These are phyloP conservation scores for Hypocreales sp. DNA, from an alignment of 2,329 filamentous ascomycete species.

Conservation along the genomic window DNA sequence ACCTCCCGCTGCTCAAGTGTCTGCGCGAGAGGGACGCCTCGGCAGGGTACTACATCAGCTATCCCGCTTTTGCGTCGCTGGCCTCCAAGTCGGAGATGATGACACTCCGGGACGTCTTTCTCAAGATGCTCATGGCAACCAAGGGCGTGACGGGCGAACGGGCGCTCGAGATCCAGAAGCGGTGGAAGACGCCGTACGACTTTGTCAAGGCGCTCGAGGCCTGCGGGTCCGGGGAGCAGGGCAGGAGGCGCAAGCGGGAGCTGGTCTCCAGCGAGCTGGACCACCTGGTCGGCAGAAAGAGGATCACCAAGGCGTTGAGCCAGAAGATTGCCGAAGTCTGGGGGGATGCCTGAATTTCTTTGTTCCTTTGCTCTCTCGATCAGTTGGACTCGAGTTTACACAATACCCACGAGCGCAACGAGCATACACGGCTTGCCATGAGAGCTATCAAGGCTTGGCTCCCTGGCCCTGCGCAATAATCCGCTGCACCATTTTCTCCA, in stretches of 20 bases:
- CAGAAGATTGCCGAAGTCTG: conserved; percentile 59
- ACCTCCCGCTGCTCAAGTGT: conserved; percentile 45
- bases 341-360: conserved; percentile 38
- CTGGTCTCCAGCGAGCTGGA: conserved; percentile 43
- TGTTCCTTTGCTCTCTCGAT: no score
- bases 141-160: conserved; percentile 62
- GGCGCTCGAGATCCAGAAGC: conserved; percentile 62
- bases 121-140: conserved; percentile 80
- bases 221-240: conserved; percentile 31
- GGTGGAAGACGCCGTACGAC: conserved; percentile 60
- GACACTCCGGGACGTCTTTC: conserved; percentile 57
- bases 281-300: conserved; percentile 49
- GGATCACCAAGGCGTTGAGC: conserved; percentile 49
- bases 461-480: conserved; percentile 52
- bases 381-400: no score
- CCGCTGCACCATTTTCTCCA: conserved; percentile 59
- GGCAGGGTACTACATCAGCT: conserved; percentile 46
- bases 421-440: no score
- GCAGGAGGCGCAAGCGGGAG: conserved; percentile 39
- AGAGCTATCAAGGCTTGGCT: conserved; percentile 8
- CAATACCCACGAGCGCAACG: no score
- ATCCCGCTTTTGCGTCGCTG: conserved; percentile 54
- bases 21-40: conserved; percentile 36
- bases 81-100: conserved; percentile 62
- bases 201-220: conserved; percentile 55